Conservation (phyloP, 1,284 basidiomycete genomes). For the Cutaneotrichosporon cutaneum region DNA sequence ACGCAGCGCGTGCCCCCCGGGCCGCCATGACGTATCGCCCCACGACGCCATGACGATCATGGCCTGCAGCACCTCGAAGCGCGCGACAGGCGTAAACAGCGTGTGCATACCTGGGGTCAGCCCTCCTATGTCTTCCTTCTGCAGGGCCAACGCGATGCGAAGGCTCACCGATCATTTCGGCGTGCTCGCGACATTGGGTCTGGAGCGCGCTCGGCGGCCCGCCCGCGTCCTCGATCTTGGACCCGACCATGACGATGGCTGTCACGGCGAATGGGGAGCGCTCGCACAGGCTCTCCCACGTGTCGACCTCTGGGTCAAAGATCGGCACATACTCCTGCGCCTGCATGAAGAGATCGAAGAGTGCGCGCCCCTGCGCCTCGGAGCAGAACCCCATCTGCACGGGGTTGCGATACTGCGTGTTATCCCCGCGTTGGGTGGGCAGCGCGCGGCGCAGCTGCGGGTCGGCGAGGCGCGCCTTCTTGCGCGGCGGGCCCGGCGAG, state of each 20-base stretch:
- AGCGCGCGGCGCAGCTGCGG: conserved; percentile 20
- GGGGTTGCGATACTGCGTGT: conserved; percentile 38
- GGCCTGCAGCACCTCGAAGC: conserved; percentile 79
- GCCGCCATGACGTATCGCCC: conserved; percentile 48
- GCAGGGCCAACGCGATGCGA: background rate
- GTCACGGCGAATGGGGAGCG: conserved; percentile 55
- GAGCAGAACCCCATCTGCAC: conserved; percentile 62
- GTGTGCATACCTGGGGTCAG: conserved; percentile 61
- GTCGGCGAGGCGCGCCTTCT: conserved; percentile 12
- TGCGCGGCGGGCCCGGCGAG: conserved; percentile 5
- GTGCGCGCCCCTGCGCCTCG: conserved; percentile 70
- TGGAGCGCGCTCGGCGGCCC: conserved; percentile 54
- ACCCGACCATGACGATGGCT: conserved; percentile 80
- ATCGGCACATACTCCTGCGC: conserved; percentile 80
- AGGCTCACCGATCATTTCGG: conserved; percentile 67
- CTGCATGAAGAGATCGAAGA: conserved; percentile 74
- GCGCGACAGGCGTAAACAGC: conserved; percentile 74
- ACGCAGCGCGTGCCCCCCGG: conserved; percentile 74
- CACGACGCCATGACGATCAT: conserved; percentile 58
- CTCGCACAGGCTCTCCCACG: conserved; percentile 59
- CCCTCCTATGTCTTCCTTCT: too few species aligned
- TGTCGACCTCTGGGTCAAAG: conserved; percentile 72
- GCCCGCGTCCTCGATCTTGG: conserved; percentile 77
- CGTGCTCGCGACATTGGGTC: conserved; percentile 61
- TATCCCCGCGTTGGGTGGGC: conserved; percentile 33